phyloP scores from a whole-genome alignment of 768 basidiomycete species.

The Clavulina sp. region DNA sequence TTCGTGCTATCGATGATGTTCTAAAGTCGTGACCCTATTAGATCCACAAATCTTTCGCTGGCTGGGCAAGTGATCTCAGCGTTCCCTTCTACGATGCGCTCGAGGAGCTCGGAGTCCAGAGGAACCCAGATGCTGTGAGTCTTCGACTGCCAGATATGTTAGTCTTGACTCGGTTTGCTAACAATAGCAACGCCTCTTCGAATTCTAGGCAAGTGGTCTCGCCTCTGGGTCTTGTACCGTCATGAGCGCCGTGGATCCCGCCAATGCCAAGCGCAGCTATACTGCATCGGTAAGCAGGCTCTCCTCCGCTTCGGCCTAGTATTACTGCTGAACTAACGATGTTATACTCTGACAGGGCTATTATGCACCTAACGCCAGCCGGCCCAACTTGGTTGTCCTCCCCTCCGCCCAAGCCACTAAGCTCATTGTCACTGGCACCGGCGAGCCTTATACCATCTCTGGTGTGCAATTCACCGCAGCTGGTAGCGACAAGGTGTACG shows the following conservation, averaged over 20 bases:
- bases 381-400: constrained; percentile 25
- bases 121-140: constrained; percentile 8
- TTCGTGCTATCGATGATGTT: constrained; percentile 4
- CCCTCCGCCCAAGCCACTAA: constrained; percentile 25
- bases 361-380: constrained; percentile 12
- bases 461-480: constrained; percentile 21
- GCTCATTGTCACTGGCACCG: constrained; percentile 18
- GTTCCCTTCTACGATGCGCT: constrained; percentile 9
- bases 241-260: constrained; percentile 7
- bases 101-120: constrained; percentile 7
- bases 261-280: not conserved
- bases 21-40: too few species aligned
- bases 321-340: not conserved
- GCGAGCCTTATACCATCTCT: constrained; percentile 19
- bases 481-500: constrained; percentile 15
- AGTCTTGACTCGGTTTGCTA: not conserved
- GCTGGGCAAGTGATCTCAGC: not conserved
- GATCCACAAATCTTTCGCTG: not conserved
- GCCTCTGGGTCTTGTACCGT: constrained; percentile 7
- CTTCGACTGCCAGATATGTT: not conserved
- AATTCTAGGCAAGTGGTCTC: not conserved
- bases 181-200: not conserved
- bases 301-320: not conserved
- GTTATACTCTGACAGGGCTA: constrained; percentile 4
- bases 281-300: constrained; percentile 3